Conservation (phyloP, 108 stramenopile species). For the Schizochytrium sp. region DNA sequence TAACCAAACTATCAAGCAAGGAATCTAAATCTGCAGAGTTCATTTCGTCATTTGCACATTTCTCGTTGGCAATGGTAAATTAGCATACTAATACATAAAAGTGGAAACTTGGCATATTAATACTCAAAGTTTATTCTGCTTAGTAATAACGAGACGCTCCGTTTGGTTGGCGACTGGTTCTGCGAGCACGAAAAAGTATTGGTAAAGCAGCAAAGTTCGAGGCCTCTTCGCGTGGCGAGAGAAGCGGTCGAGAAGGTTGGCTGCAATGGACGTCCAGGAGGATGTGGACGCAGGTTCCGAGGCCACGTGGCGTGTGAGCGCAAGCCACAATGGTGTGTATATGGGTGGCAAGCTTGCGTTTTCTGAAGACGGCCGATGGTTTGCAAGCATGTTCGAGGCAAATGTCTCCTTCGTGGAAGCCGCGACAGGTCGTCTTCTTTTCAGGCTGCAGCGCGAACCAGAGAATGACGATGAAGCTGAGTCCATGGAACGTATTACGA, state of each 20-base stretch:
- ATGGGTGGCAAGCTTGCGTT: conserved; percentile 53
- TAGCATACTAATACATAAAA: too few relatives aligned
- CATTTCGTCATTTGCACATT: too few relatives aligned
- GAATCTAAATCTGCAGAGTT: too few relatives aligned
- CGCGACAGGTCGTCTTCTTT: conserved; percentile 22
- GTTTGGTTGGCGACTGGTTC: too few relatives aligned
- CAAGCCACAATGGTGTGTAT: conserved; percentile 55
- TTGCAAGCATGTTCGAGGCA: conserved; percentile 34
- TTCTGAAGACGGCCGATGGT: conserved; percentile 12
- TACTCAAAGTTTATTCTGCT: too few relatives aligned
- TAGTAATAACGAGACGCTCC: too few relatives aligned
- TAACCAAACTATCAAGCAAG: too few relatives aligned
- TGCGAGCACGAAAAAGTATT: too few relatives aligned
- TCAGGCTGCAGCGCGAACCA: conserved; percentile 31
- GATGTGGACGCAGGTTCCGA: neutral
- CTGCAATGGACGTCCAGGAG: neutral
- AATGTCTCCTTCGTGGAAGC: neutral
- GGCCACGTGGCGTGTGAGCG: conserved; percentile 30
- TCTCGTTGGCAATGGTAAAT: too few relatives aligned
- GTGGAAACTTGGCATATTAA: too few relatives aligned
- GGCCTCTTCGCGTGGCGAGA: neutral
- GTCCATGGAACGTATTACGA: neutral
- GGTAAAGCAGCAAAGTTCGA: too few relatives aligned
- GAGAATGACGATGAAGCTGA: conserved; percentile 25
- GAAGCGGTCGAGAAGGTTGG: neutral